Percentiles rank a stretch among this genome's conserved stretches.
These are phyloP conservation scores for Ceratobasidium sp. DNA, from an alignment of 1,284 basidiomycete species.

Conservation along the genomic window DNA sequence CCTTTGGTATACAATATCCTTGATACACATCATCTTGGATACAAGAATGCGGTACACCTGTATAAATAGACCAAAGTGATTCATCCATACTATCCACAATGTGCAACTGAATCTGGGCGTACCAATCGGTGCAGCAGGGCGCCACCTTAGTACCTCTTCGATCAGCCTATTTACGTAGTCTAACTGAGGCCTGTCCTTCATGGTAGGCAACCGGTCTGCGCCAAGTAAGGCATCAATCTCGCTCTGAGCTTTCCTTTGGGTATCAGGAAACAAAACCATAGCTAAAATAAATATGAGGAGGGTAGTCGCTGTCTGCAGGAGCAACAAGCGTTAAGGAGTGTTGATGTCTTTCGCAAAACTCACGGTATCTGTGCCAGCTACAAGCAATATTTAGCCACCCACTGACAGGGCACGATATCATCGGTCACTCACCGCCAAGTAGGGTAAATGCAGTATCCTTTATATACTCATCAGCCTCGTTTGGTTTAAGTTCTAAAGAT, in stretches of 20 bases:
- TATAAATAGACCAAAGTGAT: background rate
- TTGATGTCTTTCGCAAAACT: background rate
- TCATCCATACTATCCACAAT: background rate
- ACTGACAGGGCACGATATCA: too few species aligned
- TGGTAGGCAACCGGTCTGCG: conserved; percentile 69
- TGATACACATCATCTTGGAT: conserved; percentile 57
- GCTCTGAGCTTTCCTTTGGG: conserved; percentile 67
- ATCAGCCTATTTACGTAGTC: conserved; percentile 73
- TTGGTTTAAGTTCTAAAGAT: too few species aligned
- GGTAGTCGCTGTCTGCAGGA: conserved; percentile 14
- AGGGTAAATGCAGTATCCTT: too few species aligned
- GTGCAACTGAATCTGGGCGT: background rate
- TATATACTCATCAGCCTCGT: too few species aligned
- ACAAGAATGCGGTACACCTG: conserved; percentile 57
- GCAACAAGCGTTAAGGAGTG: background rate
- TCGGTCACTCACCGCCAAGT: too few species aligned
- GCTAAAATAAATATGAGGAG: conserved; percentile 60
- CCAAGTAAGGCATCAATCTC: conserved; percentile 76
- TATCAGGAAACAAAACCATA: conserved; percentile 65
- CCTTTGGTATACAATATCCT: conserved; percentile 59
- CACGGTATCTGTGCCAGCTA: too few species aligned
- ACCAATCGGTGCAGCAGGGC: conserved; percentile 14
- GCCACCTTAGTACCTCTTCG: conserved; percentile 75
- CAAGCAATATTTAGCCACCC: too few species aligned
- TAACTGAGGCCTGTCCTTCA: conserved; percentile 66